Evolutionary conservation across 2,329 filamentous ascomycete species (phyloP), one percentile per base, ranked within the genome.

Genomic region (Diaporthe ilicicola): DNA sequence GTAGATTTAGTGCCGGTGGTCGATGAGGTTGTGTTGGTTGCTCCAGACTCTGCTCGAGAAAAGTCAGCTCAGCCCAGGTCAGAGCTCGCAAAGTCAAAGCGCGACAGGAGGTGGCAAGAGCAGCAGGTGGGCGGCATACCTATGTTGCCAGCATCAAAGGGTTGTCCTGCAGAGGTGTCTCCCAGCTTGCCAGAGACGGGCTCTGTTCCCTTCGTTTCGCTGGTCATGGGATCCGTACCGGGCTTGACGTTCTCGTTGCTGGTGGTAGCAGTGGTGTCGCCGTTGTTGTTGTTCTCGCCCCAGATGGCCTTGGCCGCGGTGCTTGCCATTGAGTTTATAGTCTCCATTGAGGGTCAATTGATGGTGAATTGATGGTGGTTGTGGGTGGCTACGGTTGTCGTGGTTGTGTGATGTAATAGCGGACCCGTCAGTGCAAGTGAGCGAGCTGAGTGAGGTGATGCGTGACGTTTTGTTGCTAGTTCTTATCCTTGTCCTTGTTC

Each of bases 111-210:
- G 15, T 34, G 29, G 5, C 9, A n/a, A 15, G n/a, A 34, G 4
- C 2, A 27, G 42, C n/a, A 22, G 12, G 12, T 9, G 1, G 22
- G 17, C 3, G 3, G 29, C 71, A 34, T 87, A 84, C 89, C 86
- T n/a, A 88, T 82, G 79, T 96, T 96, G 61, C 94, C 94, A 70
- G 90, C 89, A 78, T 96, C 94, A 76, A 91, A 97, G 0, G 94
- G 94, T 79, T 95, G 91, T 15, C 88, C 89, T 53, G 85, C 86
- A 29, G 87, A 86, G 5, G 92, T 92, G 78, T 91, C 84, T 48
- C 94, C 94, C 70, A 86, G 83, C 65, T 89, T 83, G 27, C 94
- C 94, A 24, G 92, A 92, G 54, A 94, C 80, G 22, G 94, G 94
- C 82, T 97, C 94, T 56, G 82, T 59, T 15, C 71, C 78, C 55